Conservation (phyloP, 305 asterid species). For the Solanum chacoense region DNA sequence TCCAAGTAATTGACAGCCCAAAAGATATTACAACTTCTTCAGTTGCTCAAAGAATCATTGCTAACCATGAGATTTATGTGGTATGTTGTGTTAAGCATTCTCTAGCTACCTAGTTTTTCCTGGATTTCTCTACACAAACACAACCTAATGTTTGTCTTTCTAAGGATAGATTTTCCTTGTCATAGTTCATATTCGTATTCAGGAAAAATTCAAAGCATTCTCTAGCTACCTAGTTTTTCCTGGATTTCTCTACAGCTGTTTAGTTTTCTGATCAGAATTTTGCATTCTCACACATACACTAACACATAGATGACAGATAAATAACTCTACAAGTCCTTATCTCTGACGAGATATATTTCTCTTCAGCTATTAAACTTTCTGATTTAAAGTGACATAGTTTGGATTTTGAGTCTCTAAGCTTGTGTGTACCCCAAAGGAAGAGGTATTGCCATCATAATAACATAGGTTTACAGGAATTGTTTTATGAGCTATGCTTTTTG, state of each 20-base stretch:
- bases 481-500: background rate
- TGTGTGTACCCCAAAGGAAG: background rate
- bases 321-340: background rate
- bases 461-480: background rate
- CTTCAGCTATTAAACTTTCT: background rate
- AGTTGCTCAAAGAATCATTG: constrained; percentile 72
- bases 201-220: too few species aligned
- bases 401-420: background rate
- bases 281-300: too few species aligned
- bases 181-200: too few species aligned
- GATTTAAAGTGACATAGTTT: background rate
- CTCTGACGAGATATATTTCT: background rate
- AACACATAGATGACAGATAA: background rate
- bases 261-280: too few species aligned
- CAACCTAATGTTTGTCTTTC: too few species aligned
- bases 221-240: too few species aligned
- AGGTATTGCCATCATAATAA: background rate
- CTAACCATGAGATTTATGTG: constrained; percentile 68
- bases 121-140: background rate
- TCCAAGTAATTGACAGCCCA: constrained; percentile 66
- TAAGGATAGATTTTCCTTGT: too few species aligned
- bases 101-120: background rate
- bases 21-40: constrained; percentile 67
- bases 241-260: too few species aligned
- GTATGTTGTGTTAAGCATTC: constrained; percentile 40